phyloP scores from a whole-genome alignment of 1,284 basidiomycete species.

The Cryptococcus sp. region DNA sequence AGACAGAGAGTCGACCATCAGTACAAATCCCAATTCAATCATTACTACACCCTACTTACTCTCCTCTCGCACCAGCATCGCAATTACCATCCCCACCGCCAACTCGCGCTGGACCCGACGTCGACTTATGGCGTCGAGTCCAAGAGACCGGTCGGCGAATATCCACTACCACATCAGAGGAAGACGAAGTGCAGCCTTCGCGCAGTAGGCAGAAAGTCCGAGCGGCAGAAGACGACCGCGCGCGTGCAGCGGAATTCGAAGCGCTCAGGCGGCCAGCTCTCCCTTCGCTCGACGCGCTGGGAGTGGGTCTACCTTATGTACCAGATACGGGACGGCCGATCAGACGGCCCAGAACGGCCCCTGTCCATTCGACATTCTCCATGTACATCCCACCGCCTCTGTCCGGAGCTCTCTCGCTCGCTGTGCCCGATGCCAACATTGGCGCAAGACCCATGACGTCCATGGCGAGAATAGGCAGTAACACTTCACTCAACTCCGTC shows the following conservation, averaged over 20 bases:
- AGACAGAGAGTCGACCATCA: conserved; percentile 9
- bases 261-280: conserved; percentile 10
- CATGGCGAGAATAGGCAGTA: conserved; percentile 9
- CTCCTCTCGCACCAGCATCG: background rate
- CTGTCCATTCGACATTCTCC: conserved; percentile 28
- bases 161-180: conserved; percentile 43
- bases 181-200: conserved; percentile 40
- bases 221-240: conserved; percentile 1
- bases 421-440: background rate
- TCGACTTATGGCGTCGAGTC: conserved; percentile 14
- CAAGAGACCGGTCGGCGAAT: conserved; percentile 36
- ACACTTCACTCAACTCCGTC: background rate
- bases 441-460: conserved; percentile 13
- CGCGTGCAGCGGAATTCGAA: conserved; percentile 9
- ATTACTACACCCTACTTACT: conserved; percentile 7
- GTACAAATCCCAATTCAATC: conserved; percentile 11
- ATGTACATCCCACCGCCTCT: conserved; percentile 13
- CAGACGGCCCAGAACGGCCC: conserved; percentile 33
- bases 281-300: conserved; percentile 42
- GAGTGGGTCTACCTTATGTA: conserved; percentile 38
- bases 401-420: conserved; percentile 8
- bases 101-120: conserved; percentile 7
- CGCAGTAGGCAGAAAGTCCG: conserved; percentile 24
- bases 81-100: conserved; percentile 8
- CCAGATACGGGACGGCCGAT: conserved; percentile 26